Base-by-base conservation (phyloP, 768 basidiomycete genomes). In the Suillus plorans region DNA sequence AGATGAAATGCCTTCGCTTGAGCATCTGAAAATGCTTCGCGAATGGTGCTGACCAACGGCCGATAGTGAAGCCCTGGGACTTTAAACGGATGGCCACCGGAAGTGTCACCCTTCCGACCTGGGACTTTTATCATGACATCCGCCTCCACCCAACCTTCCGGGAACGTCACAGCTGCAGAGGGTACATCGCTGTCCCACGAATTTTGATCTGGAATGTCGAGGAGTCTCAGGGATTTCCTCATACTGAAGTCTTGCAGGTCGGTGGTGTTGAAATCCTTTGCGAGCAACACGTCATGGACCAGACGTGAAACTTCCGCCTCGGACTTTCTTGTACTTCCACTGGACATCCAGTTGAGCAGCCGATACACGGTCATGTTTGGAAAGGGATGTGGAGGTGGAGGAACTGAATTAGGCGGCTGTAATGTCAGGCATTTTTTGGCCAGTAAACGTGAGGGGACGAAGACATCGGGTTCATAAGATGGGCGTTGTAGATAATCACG, bases 1-100 rank as follows among this genome's bases (percentile, higher is more conserved):
- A 71, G 66, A 62, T 75, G 72, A 53, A 75, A 72, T 14, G 20
- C 14, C 28, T 65, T 70, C 0, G 67, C 20, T 0, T 28, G 16
- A 0, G 44, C 49, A 3, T 70, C 63, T 0, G 56, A 5, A 25
- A 71, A 68, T 4, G 62, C 69, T 0, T 63, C 41, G 0, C 60
- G 20, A 2, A 74, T 64, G 0, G 71, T 63, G 1, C 62, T 59
- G 2, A 67, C 53, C 1, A 75, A 44, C 1, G 69, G 66, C 36
- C 67, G 37, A 31, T 63, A 71, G 28, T 44, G 61, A 31, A 75
- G 53, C 2, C 69, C 69, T 0, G 64, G 57, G 0, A 74, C 36
- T 1, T 25, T 12, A 22, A 67, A 69, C 5, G 18, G 18, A 7
- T 16, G 14, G 5, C 42, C 64, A 20, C 14, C 7, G 28, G 36